Conservation (phyloP, 2,329 filamentous ascomycete species). For the Celoporthe dispersa region DNA sequence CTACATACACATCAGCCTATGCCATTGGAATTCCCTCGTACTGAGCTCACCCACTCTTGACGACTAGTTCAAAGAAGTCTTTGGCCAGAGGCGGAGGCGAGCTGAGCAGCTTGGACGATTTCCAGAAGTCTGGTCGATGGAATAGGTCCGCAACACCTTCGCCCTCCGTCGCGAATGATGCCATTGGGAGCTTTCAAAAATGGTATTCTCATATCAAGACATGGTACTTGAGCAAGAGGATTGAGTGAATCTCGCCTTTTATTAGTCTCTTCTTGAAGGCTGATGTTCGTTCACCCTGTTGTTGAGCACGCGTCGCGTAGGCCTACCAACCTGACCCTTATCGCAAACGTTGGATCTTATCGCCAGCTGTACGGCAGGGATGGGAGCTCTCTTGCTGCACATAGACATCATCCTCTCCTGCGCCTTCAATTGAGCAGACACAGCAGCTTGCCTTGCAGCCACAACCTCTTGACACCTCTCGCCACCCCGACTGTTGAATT, state of each 20-base stretch:
- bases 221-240: not conserved
- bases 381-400: not conserved
- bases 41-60: conserved; percentile 37
- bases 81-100: conserved; percentile 30
- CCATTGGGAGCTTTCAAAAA: not conserved
- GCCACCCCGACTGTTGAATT: not conserved
- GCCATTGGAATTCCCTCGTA: not conserved
- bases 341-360: not conserved
- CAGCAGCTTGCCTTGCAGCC: not conserved
- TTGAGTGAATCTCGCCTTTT: not conserved
- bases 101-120: conserved; percentile 55
- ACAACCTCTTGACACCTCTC: not conserved
- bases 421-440: not conserved
- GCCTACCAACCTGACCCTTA: conserved; percentile 5
- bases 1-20: conserved; percentile 13
- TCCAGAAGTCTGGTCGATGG: conserved; percentile 65
- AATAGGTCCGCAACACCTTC: conserved; percentile 61
- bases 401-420: not conserved
- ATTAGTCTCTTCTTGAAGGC: not conserved
- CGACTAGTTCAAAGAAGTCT: conserved; percentile 50
- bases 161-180: conserved; percentile 42
- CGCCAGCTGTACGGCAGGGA: conserved; percentile 2
- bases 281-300: not conserved
- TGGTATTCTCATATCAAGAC: not conserved
- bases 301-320: conserved; percentile 2